These are phyloP conservation scores for Russula sp. DNA, from an alignment of 768 basidiomycete species.

Conservation along the genomic window DNA sequence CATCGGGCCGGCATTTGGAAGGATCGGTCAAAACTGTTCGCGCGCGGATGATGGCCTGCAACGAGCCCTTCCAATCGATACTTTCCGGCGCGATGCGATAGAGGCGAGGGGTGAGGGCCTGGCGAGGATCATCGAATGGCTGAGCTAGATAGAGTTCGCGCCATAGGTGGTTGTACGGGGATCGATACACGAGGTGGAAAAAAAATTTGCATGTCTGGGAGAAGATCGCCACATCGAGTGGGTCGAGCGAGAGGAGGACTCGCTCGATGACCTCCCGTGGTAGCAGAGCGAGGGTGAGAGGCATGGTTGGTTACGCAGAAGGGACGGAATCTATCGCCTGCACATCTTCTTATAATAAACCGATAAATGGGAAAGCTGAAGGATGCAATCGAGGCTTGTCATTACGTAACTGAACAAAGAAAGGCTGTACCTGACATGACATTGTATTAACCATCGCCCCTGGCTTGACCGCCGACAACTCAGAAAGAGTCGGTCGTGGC, in stretches of 20 bases:
- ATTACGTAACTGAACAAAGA: too few relatives aligned
- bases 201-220: slow-evolving; percentile 44
- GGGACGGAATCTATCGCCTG: neutral
- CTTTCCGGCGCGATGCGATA: slow-evolving; percentile 9
- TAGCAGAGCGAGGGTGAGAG: slow-evolving; percentile 23
- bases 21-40: slow-evolving; percentile 38
- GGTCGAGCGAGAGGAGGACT: slow-evolving; percentile 51
- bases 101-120: slow-evolving; percentile 36
- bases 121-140: slow-evolving; percentile 56
- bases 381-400: too few relatives aligned
- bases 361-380: neutral
- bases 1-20: slow-evolving; percentile 34
- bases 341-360: slow-evolving; percentile 1
- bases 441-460: too few relatives aligned
- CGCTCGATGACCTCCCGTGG: slow-evolving; percentile 55
- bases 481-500: too few relatives aligned
- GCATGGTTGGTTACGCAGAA: neutral
- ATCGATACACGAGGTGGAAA: slow-evolving; percentile 38
- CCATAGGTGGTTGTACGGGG: slow-evolving; percentile 49
- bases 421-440: too few relatives aligned
- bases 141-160: slow-evolving; percentile 55
- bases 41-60: slow-evolving; percentile 52
- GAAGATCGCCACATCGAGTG: slow-evolving; percentile 47
- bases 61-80: slow-evolving; percentile 41
- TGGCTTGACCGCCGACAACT: too few relatives aligned